Evolutionary conservation across 202 grass and related monocot genomes (phyloP), one percentile per base, ranked within the genome.

Genomic region (Dendrocalamus latiflorus): DNA sequence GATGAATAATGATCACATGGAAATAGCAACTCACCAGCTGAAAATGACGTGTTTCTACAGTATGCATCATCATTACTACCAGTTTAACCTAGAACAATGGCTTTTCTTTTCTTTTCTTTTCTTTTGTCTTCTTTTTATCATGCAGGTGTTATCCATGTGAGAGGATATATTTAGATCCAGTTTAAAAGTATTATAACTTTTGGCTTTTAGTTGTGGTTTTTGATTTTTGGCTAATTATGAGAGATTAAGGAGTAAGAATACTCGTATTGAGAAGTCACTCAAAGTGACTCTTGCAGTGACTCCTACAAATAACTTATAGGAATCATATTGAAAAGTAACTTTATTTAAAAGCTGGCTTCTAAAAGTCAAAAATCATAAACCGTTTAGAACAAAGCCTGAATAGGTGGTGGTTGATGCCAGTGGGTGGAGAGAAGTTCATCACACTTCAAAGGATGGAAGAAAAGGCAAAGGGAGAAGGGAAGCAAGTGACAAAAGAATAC

Each of bases 401-500:
- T 71, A 66, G 18, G 30, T 18, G 60, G 8, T 61, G 21, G 54
- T 63, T n/a, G 66, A 84, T 83, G 74, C 33, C 41, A 6, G 30
- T 33, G 24, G 60, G 42, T 76, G 78, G 51, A 62, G 25, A 73
- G 10, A 33, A 66, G 81, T 67, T 84, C 21, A 42, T 64, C 81
- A 54, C 53, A 38, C 18, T 57, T 63, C 61, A 26, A 43, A 70
- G 10, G 41, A 39, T 39, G 34, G 7, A 10, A 28, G 37, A 20
- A 36, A 25, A 17, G 34, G 6, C 16, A 50, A 75, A 53, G 53
- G 4, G 75, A 61, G 47, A 59, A 2, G 63, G 6, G 72, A 75
- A 80, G 81, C 76, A 42, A 62, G 57, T 16, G 65, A 6, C 38
- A n/a, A 74, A 74, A 76, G 33, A 77, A 86, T 68, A 44, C 22